Evolutionary conservation across 352 stramenopile genomes (phyloP), one percentile per base, ranked within the genome.

Genomic region (Blastocystis sp.): DNA sequence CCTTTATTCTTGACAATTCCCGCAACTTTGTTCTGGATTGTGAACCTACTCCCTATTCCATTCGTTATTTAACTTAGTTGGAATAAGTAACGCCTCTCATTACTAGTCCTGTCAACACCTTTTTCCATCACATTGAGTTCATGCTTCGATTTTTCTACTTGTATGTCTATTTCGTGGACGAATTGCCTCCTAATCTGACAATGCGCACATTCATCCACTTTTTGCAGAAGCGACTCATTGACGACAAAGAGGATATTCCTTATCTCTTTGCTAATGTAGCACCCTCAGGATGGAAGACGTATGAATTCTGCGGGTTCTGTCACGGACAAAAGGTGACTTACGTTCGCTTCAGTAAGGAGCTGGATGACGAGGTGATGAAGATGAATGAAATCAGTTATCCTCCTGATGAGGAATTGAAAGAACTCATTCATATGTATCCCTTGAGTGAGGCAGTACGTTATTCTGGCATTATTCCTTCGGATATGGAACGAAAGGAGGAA

Each of bases 81-180:
- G 16, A 51, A 1, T 49, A 35, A 11, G 56, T 27, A 27, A 58
- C 42, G 0, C 61, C 29, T 35, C 65, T 83, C 21, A n/a, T 51
- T 0, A 14, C 3, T 59, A 83, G 71, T 66, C 71, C 71, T 16
- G 71, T 83, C 27, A 67, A 83, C 51, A 51, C 57, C 19, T 66
- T 83, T 1, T 14, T 52, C 11, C 42, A 11, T 1, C 29, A 35
- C n/a, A n/a, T 67, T 16, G 71, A 83, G 27, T 83, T 67, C 27
- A 66, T 65, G 27, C 21, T 83, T 24, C 43, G 71, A 0, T 0
- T 83, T 19, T 32, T 83, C 21, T 66, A 52, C 9, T 56, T 83
- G 14, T 83, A 65, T 24, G 71, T 83, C n/a, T 83, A 83, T 56
- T 83, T 66, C 29, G 58, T 83, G 42, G 71, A 83, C 71, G 71